Conservation (phyloP, 257 asterid species). For the Oldenlandia corymbosa region DNA sequence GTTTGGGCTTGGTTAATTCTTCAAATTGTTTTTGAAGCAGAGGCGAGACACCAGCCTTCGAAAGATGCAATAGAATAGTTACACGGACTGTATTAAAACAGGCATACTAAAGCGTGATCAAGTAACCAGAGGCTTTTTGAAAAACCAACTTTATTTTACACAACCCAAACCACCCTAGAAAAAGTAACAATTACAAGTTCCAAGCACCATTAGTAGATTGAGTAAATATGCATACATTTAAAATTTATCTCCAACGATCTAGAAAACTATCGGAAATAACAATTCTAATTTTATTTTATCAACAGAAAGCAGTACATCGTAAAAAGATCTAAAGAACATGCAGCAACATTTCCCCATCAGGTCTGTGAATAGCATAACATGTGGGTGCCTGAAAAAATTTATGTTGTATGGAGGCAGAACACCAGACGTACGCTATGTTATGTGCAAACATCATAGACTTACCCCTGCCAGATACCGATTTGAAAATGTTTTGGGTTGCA, state of each 20-base stretch:
- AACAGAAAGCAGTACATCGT: background rate
- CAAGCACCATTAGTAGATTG: background rate
- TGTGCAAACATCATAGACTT: constrained; percentile 23
- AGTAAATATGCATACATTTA: background rate
- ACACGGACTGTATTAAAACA: background rate
- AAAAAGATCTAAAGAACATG: background rate
- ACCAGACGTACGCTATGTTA: background rate
- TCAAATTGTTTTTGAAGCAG: constrained; percentile 74
- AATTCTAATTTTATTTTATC: background rate
- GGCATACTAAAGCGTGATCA: background rate
- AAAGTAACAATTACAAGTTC: background rate
- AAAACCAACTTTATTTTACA: background rate
- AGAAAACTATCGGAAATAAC: background rate
- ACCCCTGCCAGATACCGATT: constrained; percentile 90
- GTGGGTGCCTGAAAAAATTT: background rate
- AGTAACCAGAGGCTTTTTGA: background rate
- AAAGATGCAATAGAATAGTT: constrained; percentile 10
- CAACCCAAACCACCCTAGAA: background rate
- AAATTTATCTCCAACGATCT: background rate
- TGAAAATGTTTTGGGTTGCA: constrained; percentile 80
- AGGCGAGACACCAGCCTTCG: constrained; percentile 84
- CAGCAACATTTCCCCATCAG: background rate
- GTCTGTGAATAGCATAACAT: background rate
- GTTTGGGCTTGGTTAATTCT: constrained; percentile 55
- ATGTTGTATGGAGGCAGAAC: background rate